A percentile compares a stretch with the other conserved stretches of the same genome.
These are phyloP conservation scores for Durotheca rogersii DNA, from an alignment of 495 filamentous ascomycete species.

Conservation along the genomic window DNA sequence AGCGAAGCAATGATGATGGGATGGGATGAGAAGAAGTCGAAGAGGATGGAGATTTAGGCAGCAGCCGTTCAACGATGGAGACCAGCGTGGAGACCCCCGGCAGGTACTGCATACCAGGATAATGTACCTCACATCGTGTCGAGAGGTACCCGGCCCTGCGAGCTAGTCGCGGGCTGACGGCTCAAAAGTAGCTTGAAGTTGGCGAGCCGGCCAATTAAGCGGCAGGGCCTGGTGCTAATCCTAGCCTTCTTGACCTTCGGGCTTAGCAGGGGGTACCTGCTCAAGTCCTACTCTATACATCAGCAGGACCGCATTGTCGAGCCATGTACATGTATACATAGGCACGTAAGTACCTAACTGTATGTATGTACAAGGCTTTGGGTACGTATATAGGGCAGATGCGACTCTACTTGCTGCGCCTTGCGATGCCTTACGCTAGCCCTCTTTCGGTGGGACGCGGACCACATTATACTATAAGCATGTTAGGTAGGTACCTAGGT, in stretches of 20 bases:
- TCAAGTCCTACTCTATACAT: slow-evolving; percentile 41
- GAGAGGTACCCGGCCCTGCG: too few relatives aligned
- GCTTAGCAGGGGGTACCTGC: slow-evolving; percentile 20
- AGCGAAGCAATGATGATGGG: slow-evolving; percentile 13
- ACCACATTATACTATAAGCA: slow-evolving; percentile 10
- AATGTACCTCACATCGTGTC: too few relatives aligned
- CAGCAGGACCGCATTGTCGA: too few relatives aligned
- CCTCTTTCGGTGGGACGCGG: slow-evolving; percentile 18
- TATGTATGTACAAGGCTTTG: too few relatives aligned
- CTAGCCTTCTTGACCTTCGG: slow-evolving; percentile 8
- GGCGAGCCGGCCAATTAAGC: slow-evolving; percentile 20
- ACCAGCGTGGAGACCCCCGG: slow-evolving; percentile 22
- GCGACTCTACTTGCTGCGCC: slow-evolving; percentile 34
- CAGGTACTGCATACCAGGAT: too few relatives aligned
- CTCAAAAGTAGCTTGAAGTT: too few relatives aligned
- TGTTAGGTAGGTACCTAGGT: too few relatives aligned
- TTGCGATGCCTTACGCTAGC: slow-evolving; percentile 32
- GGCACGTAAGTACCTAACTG: too few relatives aligned
- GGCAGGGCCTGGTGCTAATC: background rate
- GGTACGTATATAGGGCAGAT: slow-evolving; percentile 31
- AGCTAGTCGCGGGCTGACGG: too few relatives aligned
- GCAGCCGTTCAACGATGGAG: slow-evolving; percentile 34
- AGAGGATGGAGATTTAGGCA: slow-evolving; percentile 38
- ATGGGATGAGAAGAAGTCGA: slow-evolving; percentile 25
- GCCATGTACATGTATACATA: too few relatives aligned